These are phyloP conservation scores for Pleurotus giganteus DNA, from an alignment of 768 basidiomycete species.

Conservation along the genomic window DNA sequence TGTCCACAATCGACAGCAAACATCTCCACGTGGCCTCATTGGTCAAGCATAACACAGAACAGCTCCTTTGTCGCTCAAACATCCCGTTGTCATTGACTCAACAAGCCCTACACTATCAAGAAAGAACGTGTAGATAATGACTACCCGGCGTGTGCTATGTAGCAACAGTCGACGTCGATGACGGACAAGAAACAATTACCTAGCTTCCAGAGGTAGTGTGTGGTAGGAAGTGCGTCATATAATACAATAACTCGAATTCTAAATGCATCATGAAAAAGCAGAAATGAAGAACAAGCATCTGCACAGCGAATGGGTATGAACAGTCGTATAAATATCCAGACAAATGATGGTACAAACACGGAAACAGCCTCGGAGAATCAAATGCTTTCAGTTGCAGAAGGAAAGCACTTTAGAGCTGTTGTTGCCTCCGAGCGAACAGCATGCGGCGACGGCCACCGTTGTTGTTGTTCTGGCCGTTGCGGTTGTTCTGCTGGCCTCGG, in stretches of 20 bases:
- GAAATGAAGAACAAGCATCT: neutral
- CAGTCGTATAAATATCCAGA: constrained; percentile 7
- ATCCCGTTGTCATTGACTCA: constrained; percentile 9
- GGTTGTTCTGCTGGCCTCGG: neutral
- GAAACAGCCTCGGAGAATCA: neutral
- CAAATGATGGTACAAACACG: constrained; percentile 7
- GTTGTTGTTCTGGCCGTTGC: no score
- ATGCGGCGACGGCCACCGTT: constrained; percentile 7
- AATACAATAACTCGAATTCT: constrained; percentile 11
- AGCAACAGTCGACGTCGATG: constrained; percentile 10
- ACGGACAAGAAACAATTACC: constrained; percentile 10
- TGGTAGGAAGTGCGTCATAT: constrained; percentile 4
- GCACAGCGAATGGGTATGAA: neutral
- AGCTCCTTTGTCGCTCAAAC: constrained; percentile 5
- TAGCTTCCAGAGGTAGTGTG: constrained; percentile 10
- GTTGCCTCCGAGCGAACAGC: constrained; percentile 5
- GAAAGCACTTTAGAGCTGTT: constrained; percentile 8
- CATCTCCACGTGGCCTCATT: neutral
- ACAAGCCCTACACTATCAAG: constrained; percentile 1
- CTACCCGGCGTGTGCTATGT: constrained; percentile 5
- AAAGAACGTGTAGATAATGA: constrained; percentile 1
- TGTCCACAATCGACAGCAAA: neutral
- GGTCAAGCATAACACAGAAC: neutral
- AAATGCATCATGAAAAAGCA: neutral
- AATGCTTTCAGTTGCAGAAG: neutral